A percentile compares a stretch with the other conserved stretches of the same genome.
These are phyloP conservation scores for Nicotiana knightiana DNA, from an alignment of 257 asterid species.

Conservation along the genomic window DNA sequence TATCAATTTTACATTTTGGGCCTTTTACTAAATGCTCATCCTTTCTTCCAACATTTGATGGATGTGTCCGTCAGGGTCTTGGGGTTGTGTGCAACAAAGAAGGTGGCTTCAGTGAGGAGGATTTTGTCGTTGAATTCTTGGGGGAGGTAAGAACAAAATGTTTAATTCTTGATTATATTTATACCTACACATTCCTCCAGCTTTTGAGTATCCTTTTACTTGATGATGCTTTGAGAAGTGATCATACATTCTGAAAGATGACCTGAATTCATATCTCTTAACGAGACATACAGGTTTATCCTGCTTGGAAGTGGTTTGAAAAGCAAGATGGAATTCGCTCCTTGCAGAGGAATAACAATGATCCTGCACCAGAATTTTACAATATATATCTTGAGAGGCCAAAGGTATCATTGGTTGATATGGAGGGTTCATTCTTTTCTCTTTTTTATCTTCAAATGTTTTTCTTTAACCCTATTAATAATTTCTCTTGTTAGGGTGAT, in stretches of 20 bases:
- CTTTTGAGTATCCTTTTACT: neutral
- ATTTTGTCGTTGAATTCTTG: conserved; percentile 93
- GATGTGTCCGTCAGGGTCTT: conserved; percentile 62
- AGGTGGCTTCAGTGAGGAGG: conserved; percentile 88
- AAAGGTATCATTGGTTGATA: conserved; percentile 48
- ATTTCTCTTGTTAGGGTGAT: conserved; percentile 70
- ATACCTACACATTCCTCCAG: neutral
- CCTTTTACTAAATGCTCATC: neutral
- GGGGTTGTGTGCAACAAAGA: conserved; percentile 98
- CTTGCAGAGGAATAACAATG: conserved; percentile 82
- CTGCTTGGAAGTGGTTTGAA: conserved; percentile 99
- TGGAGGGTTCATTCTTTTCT: neutral
- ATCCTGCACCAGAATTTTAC: conserved; percentile 97
- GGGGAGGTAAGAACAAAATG: conserved; percentile 70
- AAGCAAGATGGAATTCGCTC: conserved; percentile 98
- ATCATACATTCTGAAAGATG: neutral
- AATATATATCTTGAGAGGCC: conserved; percentile 98
- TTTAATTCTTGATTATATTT: neutral
- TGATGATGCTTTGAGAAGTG: neutral
- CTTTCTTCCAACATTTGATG: conserved; percentile 9
- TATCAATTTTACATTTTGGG: neutral
- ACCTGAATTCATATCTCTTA: conserved; percentile 7
- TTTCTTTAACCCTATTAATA: conserved; percentile 12
- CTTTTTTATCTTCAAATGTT: neutral
- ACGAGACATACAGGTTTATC: conserved; percentile 62